phyloP scores from a whole-genome alignment of 208 protist species.

The Eutreptiella sp. region DNA sequence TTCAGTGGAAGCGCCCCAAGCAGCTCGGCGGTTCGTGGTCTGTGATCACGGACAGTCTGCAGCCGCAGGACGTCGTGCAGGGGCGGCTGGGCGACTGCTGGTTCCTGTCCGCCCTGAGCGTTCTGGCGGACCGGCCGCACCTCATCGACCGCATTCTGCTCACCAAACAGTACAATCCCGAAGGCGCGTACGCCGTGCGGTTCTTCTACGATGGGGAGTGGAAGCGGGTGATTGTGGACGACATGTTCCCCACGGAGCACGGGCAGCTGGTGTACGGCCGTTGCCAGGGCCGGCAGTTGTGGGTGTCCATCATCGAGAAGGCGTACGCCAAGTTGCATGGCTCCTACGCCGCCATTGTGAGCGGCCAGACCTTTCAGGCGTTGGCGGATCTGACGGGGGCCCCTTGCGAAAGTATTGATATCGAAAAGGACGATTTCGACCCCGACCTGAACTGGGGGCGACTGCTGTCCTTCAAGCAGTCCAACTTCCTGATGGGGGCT shows the following conservation, averaged over 20 bases:
- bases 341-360: conserved; percentile 33
- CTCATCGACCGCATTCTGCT: conserved; percentile 45
- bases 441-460: too few relatives aligned
- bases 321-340: conserved; percentile 47
- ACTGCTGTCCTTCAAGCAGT: too few relatives aligned
- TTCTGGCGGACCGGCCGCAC: conserved; percentile 53
- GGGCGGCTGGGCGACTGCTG: conserved; percentile 44
- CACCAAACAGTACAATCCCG: too few relatives aligned
- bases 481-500: too few relatives aligned
- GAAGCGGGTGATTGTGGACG: conserved; percentile 49
- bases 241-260: conserved; percentile 49
- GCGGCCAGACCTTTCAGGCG: conserved; percentile 25
- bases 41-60: too few relatives aligned
- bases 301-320: conserved; percentile 45
- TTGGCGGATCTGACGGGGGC: conserved; percentile 52
- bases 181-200: conserved; percentile 41
- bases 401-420: too few relatives aligned
- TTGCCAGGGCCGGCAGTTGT: conserved; percentile 37
- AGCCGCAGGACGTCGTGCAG: too few relatives aligned
- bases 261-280: conserved; percentile 39
- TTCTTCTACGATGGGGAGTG: conserved; percentile 52
- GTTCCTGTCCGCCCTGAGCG: conserved; percentile 49
- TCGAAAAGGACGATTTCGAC: too few relatives aligned
- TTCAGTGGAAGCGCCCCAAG: too few relatives aligned
- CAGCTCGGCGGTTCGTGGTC: too few relatives aligned